These are phyloP conservation scores for Chaetomiaceae sp. DNA, from an alignment of 2,329 filamentous ascomycete species.

Conservation along the genomic window DNA sequence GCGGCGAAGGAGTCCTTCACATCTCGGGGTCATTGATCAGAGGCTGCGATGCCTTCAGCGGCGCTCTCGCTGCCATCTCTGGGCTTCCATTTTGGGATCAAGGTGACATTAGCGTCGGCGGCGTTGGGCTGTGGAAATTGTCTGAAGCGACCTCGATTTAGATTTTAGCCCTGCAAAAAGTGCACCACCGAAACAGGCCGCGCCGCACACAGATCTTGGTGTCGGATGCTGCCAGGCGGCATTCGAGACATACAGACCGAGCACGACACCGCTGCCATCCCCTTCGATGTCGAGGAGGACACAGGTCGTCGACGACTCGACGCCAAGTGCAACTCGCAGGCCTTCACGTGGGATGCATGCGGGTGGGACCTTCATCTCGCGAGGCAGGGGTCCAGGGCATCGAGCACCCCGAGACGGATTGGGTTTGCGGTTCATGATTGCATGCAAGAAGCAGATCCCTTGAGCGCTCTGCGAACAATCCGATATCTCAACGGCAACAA, in stretches of 20 bases:
- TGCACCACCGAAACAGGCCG: not conserved
- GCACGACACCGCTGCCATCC: too few relatives aligned
- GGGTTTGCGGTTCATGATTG: too few relatives aligned
- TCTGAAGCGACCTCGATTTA: not conserved
- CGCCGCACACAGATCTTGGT: not conserved
- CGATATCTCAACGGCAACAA: too few relatives aligned
- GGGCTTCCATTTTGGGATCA: slow-evolving; percentile 3
- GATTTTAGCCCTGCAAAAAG: not conserved
- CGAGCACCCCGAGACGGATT: too few relatives aligned
- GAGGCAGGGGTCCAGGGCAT: not conserved
- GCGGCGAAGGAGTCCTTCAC: not conserved
- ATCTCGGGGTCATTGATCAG: not conserved
- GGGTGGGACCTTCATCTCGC: slow-evolving; percentile 11
- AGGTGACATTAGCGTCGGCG: slow-evolving; percentile 3
- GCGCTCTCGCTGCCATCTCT: not conserved
- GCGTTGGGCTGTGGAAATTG: slow-evolving; percentile 12
- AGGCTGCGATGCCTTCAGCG: not conserved
- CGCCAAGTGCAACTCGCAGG: not conserved
- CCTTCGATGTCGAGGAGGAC: too few relatives aligned
- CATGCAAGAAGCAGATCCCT: too few relatives aligned
- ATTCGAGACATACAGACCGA: too few relatives aligned
- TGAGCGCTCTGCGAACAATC: too few relatives aligned
- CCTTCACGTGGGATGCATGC: slow-evolving; percentile 6
- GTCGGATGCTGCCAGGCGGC: not conserved
- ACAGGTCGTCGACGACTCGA: too few relatives aligned